Base-by-base conservation (phyloP, 306 rosid species). In the Vigna nakashimae region DNA sequence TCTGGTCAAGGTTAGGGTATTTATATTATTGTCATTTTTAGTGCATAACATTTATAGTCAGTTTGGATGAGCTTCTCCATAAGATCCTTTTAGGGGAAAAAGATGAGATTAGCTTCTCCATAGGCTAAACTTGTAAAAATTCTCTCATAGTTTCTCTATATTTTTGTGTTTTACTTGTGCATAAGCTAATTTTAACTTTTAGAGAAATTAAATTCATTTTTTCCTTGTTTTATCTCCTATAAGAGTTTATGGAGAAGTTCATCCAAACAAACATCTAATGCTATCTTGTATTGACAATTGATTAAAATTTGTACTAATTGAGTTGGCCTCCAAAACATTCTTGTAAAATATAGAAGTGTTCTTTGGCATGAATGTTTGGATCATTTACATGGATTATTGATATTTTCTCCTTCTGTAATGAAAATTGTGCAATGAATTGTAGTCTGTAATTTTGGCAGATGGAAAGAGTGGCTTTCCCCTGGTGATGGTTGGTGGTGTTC, bases 401-500 rank as follows among this genome's bases (percentile, higher is more conserved):
- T 68, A 36, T 28, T 64, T 32, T 69, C 32, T 70, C 55, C 43
- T 56, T 68, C 62, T 59, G 14, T 59, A 43, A 36, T 65, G 46
- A 74, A 42, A 50, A 56, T 67, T 56, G n/a, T 74, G 78, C 73
- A 51, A 51, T 75, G 63, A 53, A 64, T 53, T 17, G n/a, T 64
- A 16, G 11, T 56, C 58, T 18, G 34, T 34, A 28, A 65, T 66
- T 74, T 78, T 67, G 73, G 83, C 92, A 95, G 98, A 95, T 76
- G 98, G 93, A 80, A 86, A 88, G 42, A 87, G 57, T 49, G 58
- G 69, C 32, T 95, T 91, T 73, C 97, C 97, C 36, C 90, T 94
- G 53, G 98, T 92, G 49, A 90, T 92, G 98, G 98, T 94, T 85
- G 98, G 98, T 22, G 98, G 98, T 52, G 98, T 94, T 74, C 96